Evolutionary conservation across 345 rosid species (phyloP), one percentile per base, ranked within the genome.

Genomic region (Noccaea caerulescens): DNA sequence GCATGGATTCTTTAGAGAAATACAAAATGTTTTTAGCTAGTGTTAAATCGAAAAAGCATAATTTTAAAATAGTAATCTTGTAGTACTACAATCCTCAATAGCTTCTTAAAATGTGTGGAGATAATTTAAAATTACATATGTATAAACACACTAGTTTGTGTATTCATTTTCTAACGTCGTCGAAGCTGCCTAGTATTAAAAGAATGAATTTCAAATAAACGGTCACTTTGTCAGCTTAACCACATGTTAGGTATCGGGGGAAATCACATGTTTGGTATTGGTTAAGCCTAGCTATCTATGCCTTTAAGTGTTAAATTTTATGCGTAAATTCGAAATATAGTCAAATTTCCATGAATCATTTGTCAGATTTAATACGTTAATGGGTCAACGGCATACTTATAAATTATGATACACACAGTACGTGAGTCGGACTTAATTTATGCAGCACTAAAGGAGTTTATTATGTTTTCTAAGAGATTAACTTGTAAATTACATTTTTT

Each of bases 161-260:
- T 74, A 56, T 30, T 14, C 27, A 57, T 65, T 46, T 55, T 32
- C 51, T 38, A 58, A 34, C 33, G 34, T 75, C 73, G 57, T 53
- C 58, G 73, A 75, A 68, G 66, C 65, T 69, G 38, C 58, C 13
- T 68, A 54, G n/a, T 75, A 75, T 23, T 45, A 54, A 45, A 68
- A 54, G 25, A 20, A 43, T 68, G 38, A 54, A 38, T 62, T 54
- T 75, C 44, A 75, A 75, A 62, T 62, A 54, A 75, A 68, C 79
- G 70, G 79, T 68, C 74, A 45, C 18, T 68, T 30, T 62, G 79
- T 75, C 79, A 75, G 79, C 65, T 68, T 75, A 62, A 68, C 52
- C 79, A 75, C 79, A 68, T 75, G 73, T 69, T 69, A 57, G 79
- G 39, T 63, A 8, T 32, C 42, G 30, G 38, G 41, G 32, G 10